Evolutionary conservation across 2,329 filamentous ascomycete genomes (phyloP).

Genomic region (Ophiostoma angusticollis): DNA sequence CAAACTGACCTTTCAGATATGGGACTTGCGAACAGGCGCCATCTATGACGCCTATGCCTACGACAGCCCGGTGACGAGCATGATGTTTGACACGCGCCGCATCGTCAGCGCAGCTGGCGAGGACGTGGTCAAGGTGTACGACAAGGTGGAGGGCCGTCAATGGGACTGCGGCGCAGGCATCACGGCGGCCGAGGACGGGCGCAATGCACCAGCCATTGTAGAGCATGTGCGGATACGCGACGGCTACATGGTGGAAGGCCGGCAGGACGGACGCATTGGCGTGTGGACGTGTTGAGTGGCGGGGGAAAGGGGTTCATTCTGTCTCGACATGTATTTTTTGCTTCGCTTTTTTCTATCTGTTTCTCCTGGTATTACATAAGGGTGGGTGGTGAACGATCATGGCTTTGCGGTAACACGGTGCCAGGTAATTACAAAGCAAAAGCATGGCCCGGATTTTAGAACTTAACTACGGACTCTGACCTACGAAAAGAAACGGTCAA

Average conservation of each 20-base stretch:
- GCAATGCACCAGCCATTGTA: slow-evolving; percentile 49
- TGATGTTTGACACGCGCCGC: slow-evolving; percentile 89
- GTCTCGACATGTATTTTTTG: background rate
- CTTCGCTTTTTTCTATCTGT: background rate
- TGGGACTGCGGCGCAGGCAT: slow-evolving; percentile 92
- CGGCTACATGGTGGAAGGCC: slow-evolving; percentile 84
- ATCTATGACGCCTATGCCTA: slow-evolving; percentile 96
- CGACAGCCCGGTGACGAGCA: slow-evolving; percentile 78
- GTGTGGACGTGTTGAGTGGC: slow-evolving; percentile 62
- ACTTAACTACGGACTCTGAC: too few species aligned
- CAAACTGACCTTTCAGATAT: slow-evolving; percentile 53
- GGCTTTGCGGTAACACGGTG: too few species aligned
- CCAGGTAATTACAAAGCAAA: too few species aligned
- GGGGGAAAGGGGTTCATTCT: background rate
- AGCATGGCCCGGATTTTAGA: too few species aligned
- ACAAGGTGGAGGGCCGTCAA: slow-evolving; percentile 88
- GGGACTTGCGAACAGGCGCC: slow-evolving; percentile 91
- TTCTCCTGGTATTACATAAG: too few species aligned
- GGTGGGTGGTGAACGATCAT: too few species aligned
- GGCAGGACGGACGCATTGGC: slow-evolving; percentile 75
- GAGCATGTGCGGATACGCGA: slow-evolving; percentile 86
- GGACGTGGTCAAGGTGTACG: slow-evolving; percentile 92
- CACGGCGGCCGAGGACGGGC: slow-evolving; percentile 51
- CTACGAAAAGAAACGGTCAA: too few species aligned
- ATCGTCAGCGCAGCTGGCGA: slow-evolving; percentile 88